These are phyloP conservation scores for Metschnikowia lochheadii DNA, from an alignment of 805 yeast genomes.

Conservation along the genomic window DNA sequence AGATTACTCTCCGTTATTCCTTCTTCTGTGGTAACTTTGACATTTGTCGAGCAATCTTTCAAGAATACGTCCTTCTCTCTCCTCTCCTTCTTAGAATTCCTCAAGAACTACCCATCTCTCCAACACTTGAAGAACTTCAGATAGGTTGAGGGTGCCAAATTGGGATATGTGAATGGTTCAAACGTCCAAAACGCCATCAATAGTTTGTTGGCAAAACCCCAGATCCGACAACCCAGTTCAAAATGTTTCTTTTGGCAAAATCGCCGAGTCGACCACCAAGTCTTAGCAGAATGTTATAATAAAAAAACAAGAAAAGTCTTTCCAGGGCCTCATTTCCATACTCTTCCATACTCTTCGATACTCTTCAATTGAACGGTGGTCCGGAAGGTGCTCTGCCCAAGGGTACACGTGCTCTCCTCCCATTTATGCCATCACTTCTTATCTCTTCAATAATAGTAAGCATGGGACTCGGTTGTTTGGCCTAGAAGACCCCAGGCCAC, in stretches of 20 bases:
- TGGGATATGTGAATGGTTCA: slow-evolving; percentile 45
- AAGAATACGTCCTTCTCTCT: slow-evolving; percentile 43
- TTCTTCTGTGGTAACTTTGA: slow-evolving; percentile 48
- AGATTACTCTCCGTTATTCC: too few relatives aligned
- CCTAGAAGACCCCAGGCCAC: too few relatives aligned
- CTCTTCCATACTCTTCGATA: too few relatives aligned
- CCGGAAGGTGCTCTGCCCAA: too few relatives aligned
- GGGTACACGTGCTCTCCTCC: too few relatives aligned
- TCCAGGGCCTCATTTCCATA: too few relatives aligned
- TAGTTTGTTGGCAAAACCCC: slow-evolving; percentile 50
- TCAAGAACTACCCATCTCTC: slow-evolving; percentile 50
- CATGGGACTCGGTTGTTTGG: too few relatives aligned
- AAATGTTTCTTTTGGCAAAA: slow-evolving; percentile 56
- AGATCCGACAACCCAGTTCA: slow-evolving; percentile 54
- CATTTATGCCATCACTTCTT: too few relatives aligned
- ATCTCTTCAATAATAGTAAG: too few relatives aligned
- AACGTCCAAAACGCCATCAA: slow-evolving; percentile 40
- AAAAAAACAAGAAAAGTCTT: too few relatives aligned
- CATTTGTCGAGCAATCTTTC: slow-evolving; percentile 62
- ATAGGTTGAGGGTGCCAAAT: slow-evolving; percentile 51
- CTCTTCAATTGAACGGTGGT: too few relatives aligned
- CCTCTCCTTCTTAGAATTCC: slow-evolving; percentile 74
- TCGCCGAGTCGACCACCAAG: slow-evolving; percentile 27
- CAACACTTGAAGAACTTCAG: slow-evolving; percentile 45
- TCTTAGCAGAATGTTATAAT: too few relatives aligned